Evolutionary conservation across 2,329 filamentous ascomycete species (phyloP).

Genomic region (Nothophoma quercina): DNA sequence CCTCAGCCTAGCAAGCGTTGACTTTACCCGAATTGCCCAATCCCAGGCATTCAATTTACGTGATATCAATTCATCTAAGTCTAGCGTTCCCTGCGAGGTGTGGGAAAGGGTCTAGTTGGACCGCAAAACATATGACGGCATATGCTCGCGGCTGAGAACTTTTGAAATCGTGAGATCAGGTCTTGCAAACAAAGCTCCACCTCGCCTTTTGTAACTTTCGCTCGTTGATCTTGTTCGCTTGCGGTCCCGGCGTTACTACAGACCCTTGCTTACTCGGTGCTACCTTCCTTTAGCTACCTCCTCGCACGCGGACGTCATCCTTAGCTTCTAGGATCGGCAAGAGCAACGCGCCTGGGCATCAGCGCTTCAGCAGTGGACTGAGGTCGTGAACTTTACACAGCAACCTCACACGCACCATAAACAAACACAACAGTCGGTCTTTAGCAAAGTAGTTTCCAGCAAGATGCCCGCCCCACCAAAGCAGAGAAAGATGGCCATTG

Average conservation of each 20-base stretch:
- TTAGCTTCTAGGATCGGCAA: constrained; percentile 36
- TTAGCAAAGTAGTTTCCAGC: no score
- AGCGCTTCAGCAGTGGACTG: constrained; percentile 28
- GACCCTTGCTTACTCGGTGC: constrained; percentile 13
- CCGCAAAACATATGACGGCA: constrained; percentile 30
- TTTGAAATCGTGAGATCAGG: constrained; percentile 14
- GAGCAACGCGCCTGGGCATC: constrained; percentile 35
- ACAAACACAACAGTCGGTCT: constrained; percentile 1
- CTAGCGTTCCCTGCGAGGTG: no score
- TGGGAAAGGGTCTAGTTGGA: constrained; percentile 9
- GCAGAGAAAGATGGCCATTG: constrained; percentile 94
- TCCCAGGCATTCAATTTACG: constrained; percentile 37
- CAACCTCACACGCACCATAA: constrained; percentile 10
- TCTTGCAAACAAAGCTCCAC: constrained; percentile 4
- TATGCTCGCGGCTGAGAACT: constrained; percentile 22
- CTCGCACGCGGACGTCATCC: constrained; percentile 19
- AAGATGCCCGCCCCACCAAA: constrained; percentile 76
- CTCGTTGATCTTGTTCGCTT: constrained; percentile 4
- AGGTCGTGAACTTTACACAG: constrained; percentile 26
- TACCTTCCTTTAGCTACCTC: no score
- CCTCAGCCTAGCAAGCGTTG: constrained; percentile 22
- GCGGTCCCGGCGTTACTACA: constrained; percentile 26
- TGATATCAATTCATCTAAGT: no score
- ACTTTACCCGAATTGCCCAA: constrained; percentile 44
- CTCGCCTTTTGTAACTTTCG: neutral